Conservation (phyloP, 2,329 filamentous ascomycete species). For the Beauveria bassiana region DNA sequence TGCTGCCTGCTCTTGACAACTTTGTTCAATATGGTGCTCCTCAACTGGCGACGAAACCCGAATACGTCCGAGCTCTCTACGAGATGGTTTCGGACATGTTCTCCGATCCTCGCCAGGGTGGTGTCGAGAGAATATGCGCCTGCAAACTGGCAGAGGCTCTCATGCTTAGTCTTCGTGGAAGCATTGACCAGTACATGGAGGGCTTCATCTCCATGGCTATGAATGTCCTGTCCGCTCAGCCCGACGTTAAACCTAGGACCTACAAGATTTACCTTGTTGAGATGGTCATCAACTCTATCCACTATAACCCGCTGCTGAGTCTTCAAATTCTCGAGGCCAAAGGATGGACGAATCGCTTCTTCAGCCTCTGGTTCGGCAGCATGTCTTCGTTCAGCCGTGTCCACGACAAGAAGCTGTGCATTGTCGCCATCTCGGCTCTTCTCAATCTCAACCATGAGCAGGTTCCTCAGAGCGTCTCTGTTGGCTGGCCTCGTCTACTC, state of each 20-base stretch:
- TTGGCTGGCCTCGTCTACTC: conserved; percentile 88
- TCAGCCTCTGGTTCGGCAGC: conserved; percentile 94
- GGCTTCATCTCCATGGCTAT: conserved; percentile 88
- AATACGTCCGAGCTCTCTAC: conserved; percentile 80
- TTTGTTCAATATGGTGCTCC: conserved; percentile 88
- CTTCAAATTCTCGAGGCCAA: conserved; percentile 84
- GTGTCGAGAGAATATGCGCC: conserved; percentile 90
- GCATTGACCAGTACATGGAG: conserved; percentile 80
- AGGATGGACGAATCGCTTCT: conserved; percentile 97
- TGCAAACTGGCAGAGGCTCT: conserved; percentile 96
- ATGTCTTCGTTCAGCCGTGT: conserved; percentile 91
- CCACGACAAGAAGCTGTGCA: conserved; percentile 97
- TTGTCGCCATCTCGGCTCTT: conserved; percentile 83
- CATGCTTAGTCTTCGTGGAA: conserved; percentile 87
- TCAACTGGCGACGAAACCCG: conserved; percentile 71
- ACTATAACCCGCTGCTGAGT: conserved; percentile 86
- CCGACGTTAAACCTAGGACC: conserved; percentile 80
- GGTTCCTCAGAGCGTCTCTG: conserved; percentile 85
- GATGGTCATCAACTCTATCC: conserved; percentile 96
- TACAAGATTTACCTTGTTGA: conserved; percentile 97
- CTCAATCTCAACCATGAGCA: conserved; percentile 72
- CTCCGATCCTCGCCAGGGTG: conserved; percentile 81
- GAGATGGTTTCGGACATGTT: conserved; percentile 97
- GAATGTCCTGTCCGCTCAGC: conserved; percentile 59
- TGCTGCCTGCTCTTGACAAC: conserved; percentile 96